phyloP scores from a whole-genome alignment of 208 protist species.

The Trypanosomatidae sp. region DNA sequence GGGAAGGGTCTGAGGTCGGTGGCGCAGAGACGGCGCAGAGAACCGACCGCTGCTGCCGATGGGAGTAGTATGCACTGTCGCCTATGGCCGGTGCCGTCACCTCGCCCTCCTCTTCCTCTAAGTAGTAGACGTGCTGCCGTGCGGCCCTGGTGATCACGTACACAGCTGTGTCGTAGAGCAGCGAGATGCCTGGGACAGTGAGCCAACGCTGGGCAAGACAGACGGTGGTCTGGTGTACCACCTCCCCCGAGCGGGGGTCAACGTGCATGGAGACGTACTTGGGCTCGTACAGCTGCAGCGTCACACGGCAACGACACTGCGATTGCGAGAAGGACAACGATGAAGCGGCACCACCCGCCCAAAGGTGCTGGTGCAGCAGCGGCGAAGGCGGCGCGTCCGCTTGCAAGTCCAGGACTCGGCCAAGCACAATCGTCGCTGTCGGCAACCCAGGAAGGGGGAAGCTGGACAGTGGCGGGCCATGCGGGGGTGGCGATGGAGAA shows the following conservation, averaged over 20 bases:
- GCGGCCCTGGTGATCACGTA: conserved; percentile 52
- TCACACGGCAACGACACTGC: conserved; percentile 17
- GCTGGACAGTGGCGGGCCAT: neutral
- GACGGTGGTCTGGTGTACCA: conserved; percentile 54
- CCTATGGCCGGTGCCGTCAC: neutral
- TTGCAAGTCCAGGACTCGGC: conserved; percentile 44
- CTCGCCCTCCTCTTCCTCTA: conserved; percentile 36
- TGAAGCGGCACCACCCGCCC: neutral
- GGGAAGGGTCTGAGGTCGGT: neutral
- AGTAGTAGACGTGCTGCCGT: conserved; percentile 61
- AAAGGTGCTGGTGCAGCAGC: neutral
- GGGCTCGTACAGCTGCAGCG: conserved; percentile 57
- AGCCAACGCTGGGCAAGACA: conserved; percentile 26
- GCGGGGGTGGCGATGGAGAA: neutral
- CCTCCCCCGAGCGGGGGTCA: conserved; percentile 37
- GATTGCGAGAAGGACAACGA: neutral
- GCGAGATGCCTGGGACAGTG: conserved; percentile 27
- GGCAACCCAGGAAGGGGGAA: neutral
- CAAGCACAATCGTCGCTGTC: conserved; percentile 32
- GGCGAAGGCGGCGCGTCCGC: neutral
- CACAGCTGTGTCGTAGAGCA: conserved; percentile 68
- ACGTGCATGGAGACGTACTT: conserved; percentile 36
- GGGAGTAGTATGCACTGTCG: neutral
- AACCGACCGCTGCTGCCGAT: neutral
- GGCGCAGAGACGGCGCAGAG: neutral